Evolutionary conservation across 2,329 filamentous ascomycete species (phyloP).

Genomic region (Chaetomium sp.): DNA sequence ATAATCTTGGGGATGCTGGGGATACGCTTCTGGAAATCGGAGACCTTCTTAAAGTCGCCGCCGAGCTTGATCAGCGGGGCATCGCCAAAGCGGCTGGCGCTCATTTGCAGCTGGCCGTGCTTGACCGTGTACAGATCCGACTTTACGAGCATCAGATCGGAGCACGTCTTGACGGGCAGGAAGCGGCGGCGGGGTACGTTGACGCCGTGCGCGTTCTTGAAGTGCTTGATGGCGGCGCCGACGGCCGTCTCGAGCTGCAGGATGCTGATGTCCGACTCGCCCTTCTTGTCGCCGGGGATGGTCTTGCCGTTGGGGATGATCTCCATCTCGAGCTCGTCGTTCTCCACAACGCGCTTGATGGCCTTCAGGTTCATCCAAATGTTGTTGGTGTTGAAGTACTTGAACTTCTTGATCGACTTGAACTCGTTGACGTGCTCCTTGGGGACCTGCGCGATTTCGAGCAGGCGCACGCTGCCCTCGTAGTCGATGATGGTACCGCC

Average conservation of each 20-base stretch:
- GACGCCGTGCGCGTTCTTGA: slow-evolving; percentile 97
- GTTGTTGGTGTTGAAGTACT: slow-evolving; percentile 99
- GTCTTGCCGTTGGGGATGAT: slow-evolving; percentile 99
- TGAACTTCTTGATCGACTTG: slow-evolving; percentile 99
- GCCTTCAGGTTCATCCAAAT: slow-evolving; percentile 99
- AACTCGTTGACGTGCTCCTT: slow-evolving; percentile 99
- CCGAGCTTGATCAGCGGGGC: slow-evolving; percentile 98
- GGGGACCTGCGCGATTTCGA: slow-evolving; percentile 98
- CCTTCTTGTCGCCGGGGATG: slow-evolving; percentile 98
- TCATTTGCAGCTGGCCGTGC: slow-evolving; percentile 97
- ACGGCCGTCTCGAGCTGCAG: slow-evolving; percentile 98
- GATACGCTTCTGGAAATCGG: slow-evolving; percentile 89
- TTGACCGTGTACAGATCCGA: slow-evolving; percentile 98
- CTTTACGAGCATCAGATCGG: slow-evolving; percentile 99
- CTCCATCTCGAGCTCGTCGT: slow-evolving; percentile 98
- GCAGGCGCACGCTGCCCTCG: slow-evolving; percentile 91
- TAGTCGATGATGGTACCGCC: slow-evolving; percentile 99
- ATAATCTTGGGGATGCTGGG: slow-evolving; percentile 87
- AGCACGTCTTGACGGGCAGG: slow-evolving; percentile 99
- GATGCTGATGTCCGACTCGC: slow-evolving; percentile 95
- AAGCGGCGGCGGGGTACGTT: slow-evolving; percentile 97
- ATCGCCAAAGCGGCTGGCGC: slow-evolving; percentile 92
- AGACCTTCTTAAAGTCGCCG: slow-evolving; percentile 99
- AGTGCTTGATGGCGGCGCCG: slow-evolving; percentile 97
- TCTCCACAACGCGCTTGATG: slow-evolving; percentile 98